A percentile compares a stretch with the other conserved stretches of the same genome.
These are phyloP conservation scores for Sclerotinia borealis DNA, from an alignment of 2,329 filamentous ascomycete genomes.

Conservation along the genomic window DNA sequence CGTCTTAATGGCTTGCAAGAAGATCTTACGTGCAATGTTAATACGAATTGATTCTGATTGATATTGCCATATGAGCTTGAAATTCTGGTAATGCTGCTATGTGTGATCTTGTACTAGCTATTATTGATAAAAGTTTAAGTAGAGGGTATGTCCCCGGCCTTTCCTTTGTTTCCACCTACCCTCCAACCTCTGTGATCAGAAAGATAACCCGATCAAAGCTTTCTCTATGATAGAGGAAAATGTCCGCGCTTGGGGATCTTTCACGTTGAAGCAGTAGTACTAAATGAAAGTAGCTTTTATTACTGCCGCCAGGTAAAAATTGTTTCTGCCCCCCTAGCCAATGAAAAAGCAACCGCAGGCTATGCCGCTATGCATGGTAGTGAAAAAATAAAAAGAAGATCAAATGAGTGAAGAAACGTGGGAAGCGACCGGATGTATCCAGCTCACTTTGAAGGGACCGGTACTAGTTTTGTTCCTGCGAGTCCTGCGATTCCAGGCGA, in stretches of 20 bases:
- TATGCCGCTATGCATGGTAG: background rate
- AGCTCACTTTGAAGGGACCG: background rate
- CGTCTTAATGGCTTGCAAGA: background rate
- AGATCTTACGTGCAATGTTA: background rate
- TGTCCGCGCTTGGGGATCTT: background rate
- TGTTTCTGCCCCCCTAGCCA: background rate
- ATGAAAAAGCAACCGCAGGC: background rate
- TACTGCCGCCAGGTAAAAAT: background rate
- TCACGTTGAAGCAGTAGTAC: background rate
- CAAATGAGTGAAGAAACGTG: background rate
- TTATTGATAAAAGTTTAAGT: background rate
- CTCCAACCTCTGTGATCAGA: background rate
- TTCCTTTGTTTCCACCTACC: background rate
- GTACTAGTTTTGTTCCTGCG: background rate
- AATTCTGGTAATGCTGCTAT: background rate
- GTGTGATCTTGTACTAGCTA: background rate
- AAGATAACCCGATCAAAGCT: background rate
- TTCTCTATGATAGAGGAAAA: background rate
- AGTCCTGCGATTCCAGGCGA: background rate
- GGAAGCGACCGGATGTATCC: background rate
- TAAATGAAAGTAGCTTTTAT: background rate
- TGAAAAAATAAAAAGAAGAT: background rate
- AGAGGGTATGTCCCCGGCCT: background rate
- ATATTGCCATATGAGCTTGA: background rate
- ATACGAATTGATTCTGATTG: background rate